Evolutionary conservation across 1,284 basidiomycete species (phyloP), one percentile per base, ranked within the genome.

Genomic region (Cryptococcus sp.): DNA sequence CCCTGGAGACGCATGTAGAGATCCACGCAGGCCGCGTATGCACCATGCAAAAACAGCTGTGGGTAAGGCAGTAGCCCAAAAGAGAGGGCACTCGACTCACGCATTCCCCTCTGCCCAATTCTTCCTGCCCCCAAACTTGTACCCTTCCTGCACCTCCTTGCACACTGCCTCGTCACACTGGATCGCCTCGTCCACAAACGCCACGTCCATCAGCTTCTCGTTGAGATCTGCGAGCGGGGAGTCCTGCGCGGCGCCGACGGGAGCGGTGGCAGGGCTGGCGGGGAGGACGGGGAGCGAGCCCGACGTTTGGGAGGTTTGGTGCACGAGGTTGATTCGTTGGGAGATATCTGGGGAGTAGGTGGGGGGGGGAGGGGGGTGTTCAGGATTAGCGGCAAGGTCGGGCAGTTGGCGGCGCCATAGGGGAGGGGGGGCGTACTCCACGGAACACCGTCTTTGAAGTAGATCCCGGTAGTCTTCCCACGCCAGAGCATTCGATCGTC

Each of bases 401-500:
- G 36, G 28, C 39, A 36, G 40, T 11, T 43, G 28, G 28, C 5
- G 28, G 28, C 9, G 28, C 28, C 28, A 33, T 33, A 33, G 28
- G 28, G 9, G 28, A 33, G 28, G 28, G 8, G n/a, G 4, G 8
- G 50, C 71, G 61, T 55, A 71, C 71, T 72, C 86, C 85, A 87
- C 6, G 78, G 72, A 11, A 75, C 75, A 1, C 68, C 59, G 5
- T 68, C 60, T 0, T 71, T 71, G 55, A 83, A 81, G 63, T 75
- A 79, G 45, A 86, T 85, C 1, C 86, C 86, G 0, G 86, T 87
- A 49, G 82, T 85, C 48, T 80, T 82, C 3, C 86, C 86, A 18
- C 86, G 79, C 86, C 86, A 87, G 21, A 82, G 70, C 33, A 87
- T 65, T 33, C 82, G 68, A 40, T 84, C 80, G 56, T 86, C 81